These are phyloP conservation scores for Sparassis latifolia DNA, from an alignment of 1,284 basidiomycete species.

Conservation along the genomic window DNA sequence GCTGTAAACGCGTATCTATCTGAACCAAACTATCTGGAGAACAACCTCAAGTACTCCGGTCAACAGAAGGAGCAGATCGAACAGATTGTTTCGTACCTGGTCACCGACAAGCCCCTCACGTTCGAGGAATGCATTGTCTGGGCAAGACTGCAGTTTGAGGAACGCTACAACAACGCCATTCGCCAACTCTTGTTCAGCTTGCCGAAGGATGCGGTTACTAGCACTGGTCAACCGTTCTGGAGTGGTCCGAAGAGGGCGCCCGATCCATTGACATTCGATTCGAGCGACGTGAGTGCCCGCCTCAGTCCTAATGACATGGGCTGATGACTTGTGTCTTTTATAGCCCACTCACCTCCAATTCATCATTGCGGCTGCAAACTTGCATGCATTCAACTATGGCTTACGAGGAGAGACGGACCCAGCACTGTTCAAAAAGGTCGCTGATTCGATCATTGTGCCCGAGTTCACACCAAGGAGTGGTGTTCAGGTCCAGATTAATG, in stretches of 20 bases:
- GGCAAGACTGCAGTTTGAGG: slow-evolving; percentile 95
- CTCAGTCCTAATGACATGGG: background rate
- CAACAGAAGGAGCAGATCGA: slow-evolving; percentile 88
- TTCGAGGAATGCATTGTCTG: slow-evolving; percentile 98
- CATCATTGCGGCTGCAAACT: slow-evolving; percentile 90
- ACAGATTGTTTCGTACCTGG: slow-evolving; percentile 88
- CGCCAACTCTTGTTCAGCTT: slow-evolving; percentile 91
- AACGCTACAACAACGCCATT: slow-evolving; percentile 92
- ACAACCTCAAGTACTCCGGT: slow-evolving; percentile 83
- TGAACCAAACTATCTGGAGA: slow-evolving; percentile 94
- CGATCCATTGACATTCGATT: slow-evolving; percentile 85
- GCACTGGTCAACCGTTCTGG: slow-evolving; percentile 93
- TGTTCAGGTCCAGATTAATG: slow-evolving; percentile 92
- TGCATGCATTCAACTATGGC: slow-evolving; percentile 98
- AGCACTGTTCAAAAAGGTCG: slow-evolving; percentile 77
- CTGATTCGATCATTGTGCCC: slow-evolving; percentile 85
- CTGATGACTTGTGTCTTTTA: slow-evolving; percentile 4
- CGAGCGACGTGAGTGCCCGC: slow-evolving; percentile 64
- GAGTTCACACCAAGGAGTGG: slow-evolving; percentile 91
- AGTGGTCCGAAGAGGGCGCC: slow-evolving; percentile 97
- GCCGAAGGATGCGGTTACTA: slow-evolving; percentile 89
- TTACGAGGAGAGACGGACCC: slow-evolving; percentile 86
- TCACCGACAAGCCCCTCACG: slow-evolving; percentile 88
- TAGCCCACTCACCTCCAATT: slow-evolving; percentile 87
- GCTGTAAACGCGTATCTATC: slow-evolving; percentile 96